These are phyloP conservation scores for Lagenaria siceraria DNA, from an alignment of 306 rosid species.

Conservation along the genomic window DNA sequence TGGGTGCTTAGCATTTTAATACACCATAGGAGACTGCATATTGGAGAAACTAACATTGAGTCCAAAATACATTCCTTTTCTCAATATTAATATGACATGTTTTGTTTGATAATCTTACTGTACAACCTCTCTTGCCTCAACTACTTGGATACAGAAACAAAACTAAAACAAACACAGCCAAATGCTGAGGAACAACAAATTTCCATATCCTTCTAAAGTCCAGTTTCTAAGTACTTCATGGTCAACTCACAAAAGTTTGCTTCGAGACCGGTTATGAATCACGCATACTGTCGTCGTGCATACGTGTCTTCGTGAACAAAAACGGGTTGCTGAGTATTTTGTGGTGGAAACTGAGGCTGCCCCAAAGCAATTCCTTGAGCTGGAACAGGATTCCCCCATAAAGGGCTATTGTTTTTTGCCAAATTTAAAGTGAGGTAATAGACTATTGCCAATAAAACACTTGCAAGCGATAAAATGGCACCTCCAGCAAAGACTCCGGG, in stretches of 20 bases:
- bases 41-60: neutral
- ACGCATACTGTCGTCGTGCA: slow-evolving; percentile 63
- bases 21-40: neutral
- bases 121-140: neutral
- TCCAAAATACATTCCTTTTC: neutral
- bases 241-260: neutral
- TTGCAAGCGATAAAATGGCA: slow-evolving; percentile 49
- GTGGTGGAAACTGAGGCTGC: slow-evolving; percentile 67
- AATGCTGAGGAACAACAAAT: neutral
- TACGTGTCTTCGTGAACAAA: slow-evolving; percentile 92
- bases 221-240: neutral
- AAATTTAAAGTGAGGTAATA: slow-evolving; percentile 37
- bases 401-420: slow-evolving; percentile 24
- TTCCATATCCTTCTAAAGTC: neutral
- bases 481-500: slow-evolving; percentile 79
- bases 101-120: neutral
- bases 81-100: neutral
- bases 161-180: neutral
- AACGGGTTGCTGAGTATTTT: slow-evolving; percentile 46
- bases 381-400: slow-evolving; percentile 25
- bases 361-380: slow-evolving; percentile 63
- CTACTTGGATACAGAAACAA: neutral
- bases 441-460: slow-evolving; percentile 47
- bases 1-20: no score
- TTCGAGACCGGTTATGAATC: neutral